phyloP scores from a whole-genome alignment of 2,329 filamentous ascomycete genomes.

The Cladophialophora chaetospira region DNA sequence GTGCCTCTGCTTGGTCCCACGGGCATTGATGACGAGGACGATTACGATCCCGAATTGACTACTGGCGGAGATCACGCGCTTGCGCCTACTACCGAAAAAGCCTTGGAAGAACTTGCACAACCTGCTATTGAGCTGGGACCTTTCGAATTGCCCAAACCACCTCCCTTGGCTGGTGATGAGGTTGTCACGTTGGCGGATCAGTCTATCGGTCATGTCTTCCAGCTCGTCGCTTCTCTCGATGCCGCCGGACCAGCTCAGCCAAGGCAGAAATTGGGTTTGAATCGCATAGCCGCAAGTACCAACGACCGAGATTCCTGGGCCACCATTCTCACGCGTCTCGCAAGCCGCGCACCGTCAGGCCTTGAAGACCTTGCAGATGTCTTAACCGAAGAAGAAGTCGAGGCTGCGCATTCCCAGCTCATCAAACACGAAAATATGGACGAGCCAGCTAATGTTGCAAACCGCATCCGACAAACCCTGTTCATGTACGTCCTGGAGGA shows the following conservation, averaged over 20 bases:
- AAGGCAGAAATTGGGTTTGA: constrained; percentile 70
- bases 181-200: constrained; percentile 73
- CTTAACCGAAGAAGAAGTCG: constrained; percentile 48
- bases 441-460: constrained; percentile 44
- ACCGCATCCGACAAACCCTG: constrained; percentile 75
- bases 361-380: constrained; percentile 66
- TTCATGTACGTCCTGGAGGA: constrained; percentile 89
- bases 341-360: constrained; percentile 73
- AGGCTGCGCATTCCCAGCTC: constrained; percentile 26
- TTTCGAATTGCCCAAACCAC: constrained; percentile 78
- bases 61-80: constrained; percentile 74
- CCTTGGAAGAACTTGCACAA: constrained; percentile 50
- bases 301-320: constrained; percentile 90
- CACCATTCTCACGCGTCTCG: constrained; percentile 80
- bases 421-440: constrained; percentile 37
- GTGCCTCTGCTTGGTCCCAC: constrained; percentile 46
- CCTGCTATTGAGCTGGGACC: constrained; percentile 64
- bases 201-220: constrained; percentile 75
- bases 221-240: constrained; percentile 73
- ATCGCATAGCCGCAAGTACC: constrained; percentile 77
- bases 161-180: constrained; percentile 69
- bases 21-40: constrained; percentile 80
- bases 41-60: constrained; percentile 88
- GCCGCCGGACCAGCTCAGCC: constrained; percentile 51
- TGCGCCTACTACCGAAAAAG: constrained; percentile 63